Percentiles rank a stretch among this genome's conserved stretches.
phyloP scores from a whole-genome alignment of 176 grass and related monocot genomes.

The Miscanthus lutarioriparius region DNA sequence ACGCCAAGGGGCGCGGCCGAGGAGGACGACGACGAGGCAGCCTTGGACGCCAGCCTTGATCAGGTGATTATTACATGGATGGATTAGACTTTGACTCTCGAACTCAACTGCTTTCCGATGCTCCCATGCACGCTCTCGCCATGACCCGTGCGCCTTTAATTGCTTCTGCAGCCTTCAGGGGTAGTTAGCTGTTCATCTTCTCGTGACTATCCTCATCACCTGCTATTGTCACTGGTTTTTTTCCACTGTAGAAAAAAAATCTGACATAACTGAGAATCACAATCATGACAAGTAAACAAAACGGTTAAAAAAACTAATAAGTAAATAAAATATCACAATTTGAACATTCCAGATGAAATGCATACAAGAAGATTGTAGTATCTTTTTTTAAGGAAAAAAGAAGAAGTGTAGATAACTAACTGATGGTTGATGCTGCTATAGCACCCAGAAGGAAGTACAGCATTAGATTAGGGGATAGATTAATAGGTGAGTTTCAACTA shows the following conservation, averaged over 20 bases:
- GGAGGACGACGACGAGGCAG: conserved; percentile 39
- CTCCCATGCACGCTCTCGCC: conserved; percentile 41
- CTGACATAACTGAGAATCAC: background rate
- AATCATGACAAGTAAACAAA: background rate
- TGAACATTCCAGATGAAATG: background rate
- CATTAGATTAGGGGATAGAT: conserved; percentile 10
- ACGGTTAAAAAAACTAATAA: background rate
- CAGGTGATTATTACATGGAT: conserved; percentile 32
- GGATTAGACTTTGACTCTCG: conserved; percentile 11
- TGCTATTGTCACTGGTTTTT: background rate
- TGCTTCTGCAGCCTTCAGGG: background rate
- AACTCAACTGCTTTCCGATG: conserved; percentile 19
- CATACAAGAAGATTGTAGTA: background rate
- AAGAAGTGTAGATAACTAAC: conserved; percentile 19
- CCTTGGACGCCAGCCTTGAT: conserved; percentile 57
- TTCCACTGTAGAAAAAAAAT: background rate
- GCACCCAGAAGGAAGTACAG: conserved; percentile 1
- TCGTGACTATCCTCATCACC: conserved; percentile 17
- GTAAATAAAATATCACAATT: background rate
- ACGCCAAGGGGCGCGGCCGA: background rate
- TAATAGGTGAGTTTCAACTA: conserved; percentile 32
- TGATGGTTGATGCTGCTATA: conserved; percentile 18
- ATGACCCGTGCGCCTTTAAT: conserved; percentile 30
- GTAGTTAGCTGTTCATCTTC: conserved; percentile 43
- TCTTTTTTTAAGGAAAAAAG: background rate